phyloP scores from a whole-genome alignment of 805 yeast species.

The Huiozyma sinensis region DNA sequence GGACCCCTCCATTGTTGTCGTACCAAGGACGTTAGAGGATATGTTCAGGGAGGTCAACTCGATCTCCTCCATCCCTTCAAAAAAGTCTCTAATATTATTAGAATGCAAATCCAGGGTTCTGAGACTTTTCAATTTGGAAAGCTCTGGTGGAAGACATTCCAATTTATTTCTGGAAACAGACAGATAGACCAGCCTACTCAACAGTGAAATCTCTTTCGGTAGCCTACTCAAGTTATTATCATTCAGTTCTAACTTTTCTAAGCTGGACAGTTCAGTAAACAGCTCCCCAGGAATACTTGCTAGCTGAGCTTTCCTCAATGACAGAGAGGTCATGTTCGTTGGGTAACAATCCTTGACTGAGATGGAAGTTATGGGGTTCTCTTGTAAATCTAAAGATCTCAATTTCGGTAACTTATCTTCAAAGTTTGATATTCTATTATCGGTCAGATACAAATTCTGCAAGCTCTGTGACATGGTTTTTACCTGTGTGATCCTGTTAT shows the following conservation, averaged over 20 bases:
- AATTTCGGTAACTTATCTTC: constrained; percentile 51
- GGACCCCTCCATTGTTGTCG: constrained; percentile 1
- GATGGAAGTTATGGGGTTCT: constrained; percentile 65
- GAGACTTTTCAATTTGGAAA: constrained; percentile 50
- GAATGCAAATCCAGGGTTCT: constrained; percentile 70
- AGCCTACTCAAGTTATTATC: constrained; percentile 70
- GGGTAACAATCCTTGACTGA: constrained; percentile 35
- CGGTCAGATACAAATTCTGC: constrained; percentile 64
- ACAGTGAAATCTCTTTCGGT: constrained; percentile 55
- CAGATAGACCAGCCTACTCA: constrained; percentile 50
- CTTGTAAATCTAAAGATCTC: constrained; percentile 60
- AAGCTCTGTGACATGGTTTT: constrained; percentile 40
- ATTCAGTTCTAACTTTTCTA: constrained; percentile 68
- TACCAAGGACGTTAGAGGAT: constrained; percentile 58
- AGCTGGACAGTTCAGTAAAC: constrained; percentile 46
- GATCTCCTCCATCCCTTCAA: constrained; percentile 57
- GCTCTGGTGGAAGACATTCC: constrained; percentile 53
- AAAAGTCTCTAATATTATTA: constrained; percentile 64
- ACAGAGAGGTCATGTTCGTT: constrained; percentile 55
- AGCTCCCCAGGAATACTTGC: constrained; percentile 61
- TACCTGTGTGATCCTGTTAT: constrained; percentile 43
- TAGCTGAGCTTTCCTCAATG: constrained; percentile 72
- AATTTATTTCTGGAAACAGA: constrained; percentile 69
- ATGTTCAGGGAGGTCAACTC: constrained; percentile 52
- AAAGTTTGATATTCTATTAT: constrained; percentile 64